Evolutionary conservation across 208 protist genomes (phyloP).

Genomic region (Leishmania tarentolae): DNA sequence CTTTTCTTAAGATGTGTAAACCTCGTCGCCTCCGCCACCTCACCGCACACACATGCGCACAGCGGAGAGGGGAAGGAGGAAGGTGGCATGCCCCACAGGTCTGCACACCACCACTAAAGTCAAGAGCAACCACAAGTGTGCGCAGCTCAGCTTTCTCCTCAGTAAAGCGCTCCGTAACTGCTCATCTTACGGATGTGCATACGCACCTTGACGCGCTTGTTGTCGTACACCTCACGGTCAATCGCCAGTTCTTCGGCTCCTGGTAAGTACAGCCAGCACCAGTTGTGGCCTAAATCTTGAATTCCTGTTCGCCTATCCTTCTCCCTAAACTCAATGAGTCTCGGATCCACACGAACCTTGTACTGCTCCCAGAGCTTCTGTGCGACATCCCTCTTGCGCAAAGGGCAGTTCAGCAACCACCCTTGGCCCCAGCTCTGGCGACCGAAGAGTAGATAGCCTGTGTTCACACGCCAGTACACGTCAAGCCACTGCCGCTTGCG

Average conservation of each 20-base stretch:
- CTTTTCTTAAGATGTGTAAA: not conserved
- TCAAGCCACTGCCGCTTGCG: conserved; percentile 93
- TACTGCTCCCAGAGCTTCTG: conserved; percentile 95
- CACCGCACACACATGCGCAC: not conserved
- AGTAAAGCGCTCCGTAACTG: conserved; percentile 79
- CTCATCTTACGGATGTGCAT: conserved; percentile 91
- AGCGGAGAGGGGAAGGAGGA: not conserved
- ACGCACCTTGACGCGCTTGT: conserved; percentile 92
- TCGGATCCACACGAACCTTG: conserved; percentile 87
- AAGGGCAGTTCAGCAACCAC: conserved; percentile 88
- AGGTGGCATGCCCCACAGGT: conserved; percentile 2
- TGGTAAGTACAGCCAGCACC: conserved; percentile 93
- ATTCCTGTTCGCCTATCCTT: conserved; percentile 90
- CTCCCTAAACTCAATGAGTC: conserved; percentile 88
- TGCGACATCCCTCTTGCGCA: conserved; percentile 85
- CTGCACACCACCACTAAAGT: not conserved
- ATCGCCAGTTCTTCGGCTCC: conserved; percentile 91
- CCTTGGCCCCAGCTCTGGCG: conserved; percentile 91
- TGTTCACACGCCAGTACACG: conserved; percentile 94
- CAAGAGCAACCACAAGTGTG: not conserved
- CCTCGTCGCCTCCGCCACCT: not conserved
- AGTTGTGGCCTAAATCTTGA: conserved; percentile 92
- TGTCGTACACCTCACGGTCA: conserved; percentile 92
- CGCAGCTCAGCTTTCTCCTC: not conserved
- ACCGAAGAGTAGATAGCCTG: conserved; percentile 89